Evolutionary conservation across 2,329 filamentous ascomycete genomes (phyloP).

Genomic region (Colletotrichum sp.): DNA sequence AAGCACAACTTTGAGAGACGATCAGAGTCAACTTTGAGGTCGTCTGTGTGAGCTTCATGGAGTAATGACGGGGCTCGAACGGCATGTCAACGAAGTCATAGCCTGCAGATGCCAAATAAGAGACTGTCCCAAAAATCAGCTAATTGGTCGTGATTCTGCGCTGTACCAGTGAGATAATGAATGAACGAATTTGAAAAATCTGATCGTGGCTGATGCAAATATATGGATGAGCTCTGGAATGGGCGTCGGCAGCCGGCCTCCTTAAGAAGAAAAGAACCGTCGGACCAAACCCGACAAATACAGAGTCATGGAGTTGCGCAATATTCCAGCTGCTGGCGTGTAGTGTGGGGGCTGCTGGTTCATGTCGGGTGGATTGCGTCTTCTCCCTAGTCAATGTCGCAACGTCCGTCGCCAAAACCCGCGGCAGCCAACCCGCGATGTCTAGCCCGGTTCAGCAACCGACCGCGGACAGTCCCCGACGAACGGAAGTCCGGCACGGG

Average conservation of each 20-base stretch:
- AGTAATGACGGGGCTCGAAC: neutral
- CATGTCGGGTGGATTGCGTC: neutral
- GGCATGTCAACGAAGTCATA: neutral
- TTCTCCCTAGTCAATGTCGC: constrained; percentile 11
- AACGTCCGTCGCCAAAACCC: neutral
- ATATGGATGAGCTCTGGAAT: neutral
- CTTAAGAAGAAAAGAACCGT: neutral
- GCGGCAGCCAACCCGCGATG: neutral
- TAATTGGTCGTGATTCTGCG: too few species aligned
- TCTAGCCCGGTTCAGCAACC: neutral
- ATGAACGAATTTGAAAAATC: too few species aligned
- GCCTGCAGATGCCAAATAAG: neutral
- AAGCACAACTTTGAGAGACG: neutral
- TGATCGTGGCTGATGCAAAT: too few species aligned
- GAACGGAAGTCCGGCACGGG: neutral
- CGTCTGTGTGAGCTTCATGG: fast-evolving
- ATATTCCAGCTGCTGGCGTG: neutral
- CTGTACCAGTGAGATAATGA: too few species aligned
- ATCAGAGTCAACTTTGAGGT: neutral
- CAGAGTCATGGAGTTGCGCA: neutral
- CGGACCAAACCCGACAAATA: neutral
- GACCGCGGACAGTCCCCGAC: neutral
- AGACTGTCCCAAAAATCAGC: too few species aligned
- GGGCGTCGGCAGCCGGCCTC: neutral
- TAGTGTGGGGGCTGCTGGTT: neutral